These are phyloP conservation scores for Trichoderma aggressivum DNA, from an alignment of 2,329 filamentous ascomycete species.

Conservation along the genomic window DNA sequence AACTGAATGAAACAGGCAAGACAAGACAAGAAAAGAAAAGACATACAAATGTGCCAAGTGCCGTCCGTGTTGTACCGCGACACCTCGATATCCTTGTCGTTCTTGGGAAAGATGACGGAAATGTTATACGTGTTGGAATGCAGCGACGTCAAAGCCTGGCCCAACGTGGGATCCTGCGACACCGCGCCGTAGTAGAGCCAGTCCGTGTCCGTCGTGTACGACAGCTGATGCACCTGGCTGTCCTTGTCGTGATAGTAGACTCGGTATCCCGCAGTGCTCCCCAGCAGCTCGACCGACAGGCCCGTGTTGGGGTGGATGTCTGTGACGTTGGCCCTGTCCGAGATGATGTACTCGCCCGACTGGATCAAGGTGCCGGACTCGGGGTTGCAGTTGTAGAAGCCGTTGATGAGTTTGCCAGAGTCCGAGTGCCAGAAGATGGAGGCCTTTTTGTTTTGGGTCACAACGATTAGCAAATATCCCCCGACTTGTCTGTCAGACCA, in stretches of 20 bases:
- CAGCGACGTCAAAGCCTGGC: not conserved
- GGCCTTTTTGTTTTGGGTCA: not conserved
- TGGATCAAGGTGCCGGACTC: not conserved
- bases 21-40: not conserved
- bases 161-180: not conserved
- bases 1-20: not conserved
- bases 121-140: constrained; percentile 2
- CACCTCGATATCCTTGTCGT: not conserved
- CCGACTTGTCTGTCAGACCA: not conserved
- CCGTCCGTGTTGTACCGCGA: not conserved
- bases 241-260: constrained; percentile 6
- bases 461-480: not conserved
- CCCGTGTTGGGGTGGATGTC: not conserved
- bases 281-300: constrained; percentile 7
- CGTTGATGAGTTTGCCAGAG: not conserved
- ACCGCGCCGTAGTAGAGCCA: constrained; percentile 6
- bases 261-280: constrained; percentile 5
- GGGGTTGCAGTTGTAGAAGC: not conserved
- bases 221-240: not conserved
- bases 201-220: not conserved
- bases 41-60: constrained; percentile 6
- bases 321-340: not conserved
- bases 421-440: constrained; percentile 4
- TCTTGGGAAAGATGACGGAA: not conserved
- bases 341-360: not conserved